A percentile compares a stretch with the other conserved stretches of the same genome.
Evolutionary conservation across 2,329 filamentous ascomycete species (phyloP).

Genomic region (Microascus cirrosus): DNA sequence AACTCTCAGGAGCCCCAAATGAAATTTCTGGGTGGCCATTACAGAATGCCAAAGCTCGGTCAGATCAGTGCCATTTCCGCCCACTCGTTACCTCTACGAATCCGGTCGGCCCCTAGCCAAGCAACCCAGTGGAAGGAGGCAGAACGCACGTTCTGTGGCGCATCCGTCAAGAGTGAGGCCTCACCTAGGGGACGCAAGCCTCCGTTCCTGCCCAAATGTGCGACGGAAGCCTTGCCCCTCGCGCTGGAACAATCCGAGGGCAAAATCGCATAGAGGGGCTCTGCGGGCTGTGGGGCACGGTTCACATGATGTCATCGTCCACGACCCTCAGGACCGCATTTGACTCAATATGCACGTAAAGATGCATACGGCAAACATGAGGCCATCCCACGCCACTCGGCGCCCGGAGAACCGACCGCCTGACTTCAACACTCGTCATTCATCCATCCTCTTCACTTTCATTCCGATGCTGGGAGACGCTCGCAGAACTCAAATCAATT

Average conservation of each 20-base stretch:
- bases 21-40: too few species aligned
- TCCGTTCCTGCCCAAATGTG: not conserved
- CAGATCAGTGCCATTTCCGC: too few species aligned
- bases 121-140: not conserved
- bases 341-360: not conserved
- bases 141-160: not conserved
- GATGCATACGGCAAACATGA: not conserved
- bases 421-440: not conserved
- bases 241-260: too few species aligned
- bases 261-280: not conserved
- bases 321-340: not conserved
- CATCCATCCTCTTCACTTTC: not conserved
- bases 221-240: not conserved
- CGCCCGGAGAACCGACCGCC: not conserved
- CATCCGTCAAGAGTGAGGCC: not conserved
- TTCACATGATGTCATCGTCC: not conserved
- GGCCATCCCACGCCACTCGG: not conserved
- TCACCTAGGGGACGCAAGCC: not conserved
- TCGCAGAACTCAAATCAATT: not conserved
- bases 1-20: too few species aligned
- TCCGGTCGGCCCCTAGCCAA: not conserved
- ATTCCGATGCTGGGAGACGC: not conserved
- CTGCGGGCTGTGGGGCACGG: not conserved
- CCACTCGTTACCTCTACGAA: not conserved
- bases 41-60: too few species aligned